Conservation (phyloP, 768 basidiomycete genomes). For the Phaffia tasmanica region DNA sequence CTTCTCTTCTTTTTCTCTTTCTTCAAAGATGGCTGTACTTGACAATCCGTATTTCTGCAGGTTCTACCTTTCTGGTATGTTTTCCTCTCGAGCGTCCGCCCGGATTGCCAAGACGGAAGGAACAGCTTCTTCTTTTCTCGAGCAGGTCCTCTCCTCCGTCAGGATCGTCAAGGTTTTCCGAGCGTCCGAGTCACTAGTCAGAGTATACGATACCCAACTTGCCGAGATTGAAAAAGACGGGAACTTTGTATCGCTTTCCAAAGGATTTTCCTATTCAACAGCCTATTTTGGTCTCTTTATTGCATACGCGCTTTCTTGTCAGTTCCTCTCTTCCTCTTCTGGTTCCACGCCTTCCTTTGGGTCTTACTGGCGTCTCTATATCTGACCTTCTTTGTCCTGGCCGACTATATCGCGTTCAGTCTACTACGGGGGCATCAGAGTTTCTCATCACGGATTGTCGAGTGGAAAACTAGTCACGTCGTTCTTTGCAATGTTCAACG, state of each 20-base stretch:
- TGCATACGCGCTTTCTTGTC: slow-evolving; percentile 16
- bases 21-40: too few relatives aligned
- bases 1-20: background rate
- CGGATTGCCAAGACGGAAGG: slow-evolving; percentile 21
- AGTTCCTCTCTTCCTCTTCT: background rate
- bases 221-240: slow-evolving; percentile 25
- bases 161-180: slow-evolving; percentile 34
- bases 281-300: slow-evolving; percentile 10
- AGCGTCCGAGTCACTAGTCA: slow-evolving; percentile 3
- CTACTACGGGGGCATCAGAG: slow-evolving; percentile 33
- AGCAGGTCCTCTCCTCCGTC: slow-evolving; percentile 33
- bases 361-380: slow-evolving; percentile 28
- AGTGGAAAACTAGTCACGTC: slow-evolving; percentile 31
- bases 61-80: background rate
- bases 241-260: slow-evolving; percentile 22
- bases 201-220: slow-evolving; percentile 18
- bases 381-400: slow-evolving; percentile 27
- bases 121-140: slow-evolving; percentile 23
- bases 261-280: slow-evolving; percentile 12
- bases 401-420: slow-evolving; percentile 29
- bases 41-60: background rate
- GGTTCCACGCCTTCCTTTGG: background rate
- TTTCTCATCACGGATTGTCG: slow-evolving; percentile 26
- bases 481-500: slow-evolving; percentile 24
- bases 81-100: background rate